Conservation (phyloP, 2,329 filamentous ascomycete genomes). For the Claviceps arundinis region DNA sequence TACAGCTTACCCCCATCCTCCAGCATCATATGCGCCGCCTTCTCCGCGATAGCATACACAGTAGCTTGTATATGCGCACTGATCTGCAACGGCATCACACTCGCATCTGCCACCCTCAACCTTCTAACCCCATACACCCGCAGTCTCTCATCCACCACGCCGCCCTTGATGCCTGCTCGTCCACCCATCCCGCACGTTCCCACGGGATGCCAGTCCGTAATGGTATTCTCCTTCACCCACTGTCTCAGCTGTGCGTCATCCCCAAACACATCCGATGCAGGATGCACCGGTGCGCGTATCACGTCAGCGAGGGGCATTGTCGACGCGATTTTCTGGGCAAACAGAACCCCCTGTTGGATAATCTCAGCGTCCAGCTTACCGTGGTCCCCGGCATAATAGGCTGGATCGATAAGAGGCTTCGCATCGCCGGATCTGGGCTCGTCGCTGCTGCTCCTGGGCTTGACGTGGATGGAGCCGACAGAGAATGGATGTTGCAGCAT, state of each 20-base stretch:
- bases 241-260: slow-evolving; percentile 10
- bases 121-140: slow-evolving; percentile 13
- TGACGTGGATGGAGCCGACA: slow-evolving; percentile 33
- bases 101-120: slow-evolving; percentile 13
- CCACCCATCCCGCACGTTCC: slow-evolving; percentile 23
- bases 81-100: slow-evolving; percentile 16
- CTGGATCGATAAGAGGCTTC: slow-evolving; percentile 26
- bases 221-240: slow-evolving; percentile 17
- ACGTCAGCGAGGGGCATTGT: slow-evolving; percentile 24
- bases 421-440: slow-evolving; percentile 9
- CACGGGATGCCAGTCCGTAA: slow-evolving; percentile 26
- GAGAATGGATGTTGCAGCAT: slow-evolving; percentile 40
- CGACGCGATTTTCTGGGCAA: slow-evolving; percentile 25
- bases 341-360: slow-evolving; percentile 26
- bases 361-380: slow-evolving; percentile 29
- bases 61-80: slow-evolving; percentile 16
- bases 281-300: slow-evolving; percentile 19
- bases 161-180: slow-evolving; percentile 15
- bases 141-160: slow-evolving; percentile 16
- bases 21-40: slow-evolving; percentile 17
- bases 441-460: slow-evolving; percentile 6
- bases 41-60: slow-evolving; percentile 20
- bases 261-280: slow-evolving; percentile 9
- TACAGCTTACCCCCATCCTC: slow-evolving; percentile 9
- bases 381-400: slow-evolving; percentile 24